These are phyloP conservation scores for Marchantia paleacea DNA, from an alignment of 225 moss, liverwort and hornwort species.

Conservation along the genomic window DNA sequence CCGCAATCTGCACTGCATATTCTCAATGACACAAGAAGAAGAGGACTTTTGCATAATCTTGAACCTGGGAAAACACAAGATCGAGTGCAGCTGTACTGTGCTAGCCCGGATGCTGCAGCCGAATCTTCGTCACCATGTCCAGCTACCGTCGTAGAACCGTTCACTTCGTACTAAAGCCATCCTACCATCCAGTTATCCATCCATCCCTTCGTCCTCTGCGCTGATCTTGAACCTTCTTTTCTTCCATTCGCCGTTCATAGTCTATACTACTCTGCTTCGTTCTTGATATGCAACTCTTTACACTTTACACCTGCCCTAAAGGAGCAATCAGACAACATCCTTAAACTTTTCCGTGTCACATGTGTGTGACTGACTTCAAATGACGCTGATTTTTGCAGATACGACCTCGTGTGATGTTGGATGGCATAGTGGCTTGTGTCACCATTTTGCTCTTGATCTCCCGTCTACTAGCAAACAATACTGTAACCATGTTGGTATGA, in stretches of 20 bases:
- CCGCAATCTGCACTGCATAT: slow-evolving; percentile 1
- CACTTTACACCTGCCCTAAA: neutral
- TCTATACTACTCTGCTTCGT: no score
- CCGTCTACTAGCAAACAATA: neutral
- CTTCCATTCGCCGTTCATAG: neutral
- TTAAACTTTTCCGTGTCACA: neutral
- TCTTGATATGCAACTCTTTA: neutral
- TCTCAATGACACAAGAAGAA: neutral
- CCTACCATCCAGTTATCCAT: neutral
- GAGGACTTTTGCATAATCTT: neutral
- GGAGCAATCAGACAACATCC: neutral
- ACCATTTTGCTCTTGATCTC: neutral
- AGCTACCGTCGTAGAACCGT: no score
- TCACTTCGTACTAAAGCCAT: no score
- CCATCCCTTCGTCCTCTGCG: neutral
- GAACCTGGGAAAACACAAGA: neutral
- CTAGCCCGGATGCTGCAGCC: no score
- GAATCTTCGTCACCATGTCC: no score
- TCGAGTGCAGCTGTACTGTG: no score
- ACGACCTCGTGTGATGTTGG: neutral
- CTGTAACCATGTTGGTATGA: neutral
- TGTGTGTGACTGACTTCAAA: neutral
- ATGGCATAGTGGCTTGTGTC: neutral
- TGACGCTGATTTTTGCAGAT: neutral
- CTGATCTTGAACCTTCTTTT: neutral